Evolutionary conservation across 192 early-diverging fungal genomes (phyloP), one percentile per base, ranked within the genome.

Genomic region (Oehlia diaphana): DNA sequence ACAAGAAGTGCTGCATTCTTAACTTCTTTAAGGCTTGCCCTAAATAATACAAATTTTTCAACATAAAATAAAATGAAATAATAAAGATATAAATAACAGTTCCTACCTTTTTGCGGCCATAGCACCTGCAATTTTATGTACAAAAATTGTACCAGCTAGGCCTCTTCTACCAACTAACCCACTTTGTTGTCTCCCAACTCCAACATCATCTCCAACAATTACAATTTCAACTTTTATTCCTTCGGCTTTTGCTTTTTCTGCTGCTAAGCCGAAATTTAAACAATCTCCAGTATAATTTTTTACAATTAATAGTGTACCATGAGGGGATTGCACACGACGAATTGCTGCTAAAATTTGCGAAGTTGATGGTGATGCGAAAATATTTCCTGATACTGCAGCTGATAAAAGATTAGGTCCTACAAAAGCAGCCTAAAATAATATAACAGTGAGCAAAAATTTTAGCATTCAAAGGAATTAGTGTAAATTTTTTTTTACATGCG

Each of bases 261-360:
- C 90, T 9, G 95, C 95, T 4, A 92, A 86, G 28, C 93, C 94
- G 90, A 96, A 96, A 84, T 93, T 90, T 12, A 92, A 85, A 71
- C 90, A 87, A 78, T 93, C 91, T 62, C 94, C 95, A 0, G 95
- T 96, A 80, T 96, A 96, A 84, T 96, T 96, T 84, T 94, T 96
- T 87, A 96, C 89, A 14, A 96, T 87, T 3, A 95, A 87, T 47
- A 96, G 80, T 10, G 91, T 91, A 33, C 94, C 95, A 35, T 92
- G 85, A 49, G 86, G 85, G 5, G 90, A 89, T 70, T 90, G 86
- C 16, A 90, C 85, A 6, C 84, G 85, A 62, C 92, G 84, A 64
- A 96, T 82, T 63, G 92, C 94, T 2, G 94, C 89, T 12, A 94
- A 85, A 5, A 96, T 91, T 79, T 95, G 94, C 1, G 88, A 88